Conservation (phyloP, 2,329 filamentous ascomycete genomes). For the Monosporascus sp. region DNA sequence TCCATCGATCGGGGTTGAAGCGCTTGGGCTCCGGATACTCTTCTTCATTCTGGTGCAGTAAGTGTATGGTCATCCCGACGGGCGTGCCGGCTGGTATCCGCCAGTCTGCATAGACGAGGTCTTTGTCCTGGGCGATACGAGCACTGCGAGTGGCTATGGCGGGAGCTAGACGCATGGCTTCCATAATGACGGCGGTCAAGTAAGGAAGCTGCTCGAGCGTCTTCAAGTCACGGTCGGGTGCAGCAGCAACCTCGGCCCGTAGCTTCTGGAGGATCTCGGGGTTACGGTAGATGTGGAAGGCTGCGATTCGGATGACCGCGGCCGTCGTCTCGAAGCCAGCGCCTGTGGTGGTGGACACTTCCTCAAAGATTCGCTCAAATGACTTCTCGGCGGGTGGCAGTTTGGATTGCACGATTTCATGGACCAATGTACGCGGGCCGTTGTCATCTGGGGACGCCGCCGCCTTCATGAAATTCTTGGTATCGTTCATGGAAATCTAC, state of each 20-base stretch:
- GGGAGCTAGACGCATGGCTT: conserved; percentile 40
- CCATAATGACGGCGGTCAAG: conserved; percentile 40
- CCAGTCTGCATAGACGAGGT: conserved; percentile 19
- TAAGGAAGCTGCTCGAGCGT: conserved; percentile 29
- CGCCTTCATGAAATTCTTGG: conserved; percentile 8
- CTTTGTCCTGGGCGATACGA: conserved; percentile 32
- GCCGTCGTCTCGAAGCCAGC: conserved; percentile 18
- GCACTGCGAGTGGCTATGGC: conserved; percentile 35
- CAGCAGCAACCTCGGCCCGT: conserved; percentile 9
- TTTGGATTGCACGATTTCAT: conserved; percentile 16
- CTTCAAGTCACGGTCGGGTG: conserved; percentile 2
- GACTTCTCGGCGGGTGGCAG: conserved; percentile 14
- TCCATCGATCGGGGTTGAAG: conserved; percentile 25
- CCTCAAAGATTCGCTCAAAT: conserved; percentile 10
- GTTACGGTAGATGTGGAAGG: conserved; percentile 14
- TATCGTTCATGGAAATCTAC: conserved; percentile 10
- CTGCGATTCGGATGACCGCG: conserved; percentile 6
- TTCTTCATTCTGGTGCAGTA: conserved; percentile 20
- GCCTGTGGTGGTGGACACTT: conserved; percentile 10
- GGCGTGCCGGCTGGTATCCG: conserved; percentile 23
- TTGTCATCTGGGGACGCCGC: conserved; percentile 10
- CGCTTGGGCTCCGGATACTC: conserved; percentile 15
- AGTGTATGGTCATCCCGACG: conserved; percentile 22
- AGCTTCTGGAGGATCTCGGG: conserved; percentile 13
- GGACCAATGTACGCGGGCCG: conserved; percentile 11